A percentile compares a stretch with the other conserved stretches of the same genome.
phyloP scores from a whole-genome alignment of 108 stramenopile genomes.

The Skeletonema potamos region DNA sequence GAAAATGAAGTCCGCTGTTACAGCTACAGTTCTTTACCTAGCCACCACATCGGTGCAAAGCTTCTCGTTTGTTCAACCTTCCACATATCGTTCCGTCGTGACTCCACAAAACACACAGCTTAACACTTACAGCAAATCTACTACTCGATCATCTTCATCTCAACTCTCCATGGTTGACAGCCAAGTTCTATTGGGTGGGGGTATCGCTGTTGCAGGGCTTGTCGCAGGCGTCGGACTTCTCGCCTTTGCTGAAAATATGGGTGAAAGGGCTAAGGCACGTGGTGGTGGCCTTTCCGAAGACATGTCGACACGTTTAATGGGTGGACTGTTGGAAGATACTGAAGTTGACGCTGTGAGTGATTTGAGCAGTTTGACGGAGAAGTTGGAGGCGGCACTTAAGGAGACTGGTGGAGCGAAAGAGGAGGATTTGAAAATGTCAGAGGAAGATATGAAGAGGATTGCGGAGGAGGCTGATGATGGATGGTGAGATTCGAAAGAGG shows the following conservation, averaged over 20 bases:
- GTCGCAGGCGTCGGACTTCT: conserved; percentile 73
- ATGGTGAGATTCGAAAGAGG: conserved; percentile 49
- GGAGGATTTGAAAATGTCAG: conserved; percentile 66
- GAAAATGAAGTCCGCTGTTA: background rate
- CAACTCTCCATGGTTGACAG: conserved; percentile 37
- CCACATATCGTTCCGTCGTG: background rate
- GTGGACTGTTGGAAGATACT: conserved; percentile 82
- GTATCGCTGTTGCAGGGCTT: conserved; percentile 71
- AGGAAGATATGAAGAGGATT: conserved; percentile 79
- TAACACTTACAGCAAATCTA: background rate
- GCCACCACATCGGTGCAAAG: conserved; percentile 2
- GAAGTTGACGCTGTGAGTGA: conserved; percentile 79
- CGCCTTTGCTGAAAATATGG: conserved; percentile 76
- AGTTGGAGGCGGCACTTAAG: conserved; percentile 81
- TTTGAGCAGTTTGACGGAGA: conserved; percentile 71
- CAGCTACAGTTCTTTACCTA: background rate
- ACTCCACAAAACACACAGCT: background rate
- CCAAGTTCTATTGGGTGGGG: conserved; percentile 59
- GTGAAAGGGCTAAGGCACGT: conserved; percentile 77
- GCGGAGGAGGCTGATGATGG: conserved; percentile 86
- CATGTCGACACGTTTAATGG: conserved; percentile 73
- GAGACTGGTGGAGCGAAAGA: conserved; percentile 61
- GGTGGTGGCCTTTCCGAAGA: conserved; percentile 76
- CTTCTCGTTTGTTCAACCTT: background rate
- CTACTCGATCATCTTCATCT: conserved; percentile 5